Evolutionary conservation across 176 grass and related monocot species (phyloP), one percentile per base, ranked within the genome.

Genomic region (Luzula sylvatica): DNA sequence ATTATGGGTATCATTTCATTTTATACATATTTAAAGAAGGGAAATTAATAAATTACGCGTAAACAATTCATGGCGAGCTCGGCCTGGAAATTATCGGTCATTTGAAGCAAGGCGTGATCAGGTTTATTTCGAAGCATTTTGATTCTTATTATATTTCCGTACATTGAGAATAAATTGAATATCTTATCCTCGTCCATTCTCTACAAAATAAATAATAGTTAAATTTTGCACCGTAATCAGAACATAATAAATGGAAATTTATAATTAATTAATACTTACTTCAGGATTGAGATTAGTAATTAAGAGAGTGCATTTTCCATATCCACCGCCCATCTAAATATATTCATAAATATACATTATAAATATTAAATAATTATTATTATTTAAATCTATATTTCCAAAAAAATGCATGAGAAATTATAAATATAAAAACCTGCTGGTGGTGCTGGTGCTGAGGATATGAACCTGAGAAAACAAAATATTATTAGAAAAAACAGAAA

Each of bases 121-220:
- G 81, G 86, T 73, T 98, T 90, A 56, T 98, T 98, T 21, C 48
- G 77, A 16, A 98, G 61, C 22, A 98, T 51, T 58, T 98, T 98
- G 51, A 98, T 98, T 71, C 86, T 72, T 63, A 87, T 26, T 55
- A 98, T 83, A 71, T 98, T 98, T 54, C 93, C 93, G 77, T 98
- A 98, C 48, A 98, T 71, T 15, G 92, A 98, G 67, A 87, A 98
- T 9, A 90, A 67, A 71, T 90, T 90, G 71, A 98, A 98, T 63
- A 98, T 75, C 52, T 90, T 98, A 48, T 98, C 85, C 65, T 90
- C 92, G 17, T 98, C 75, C 68, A 79, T 87, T 66, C 76, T 82
- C 92, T 90, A 81, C 74, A 82, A 19, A 75, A 1, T 42, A 51
- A 11, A 42, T 39, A 42, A 63, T 14, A 42, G 38, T 56, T 30